phyloP scores from a whole-genome alignment of 805 yeast species.

The Yamadazyma tumulicola region DNA sequence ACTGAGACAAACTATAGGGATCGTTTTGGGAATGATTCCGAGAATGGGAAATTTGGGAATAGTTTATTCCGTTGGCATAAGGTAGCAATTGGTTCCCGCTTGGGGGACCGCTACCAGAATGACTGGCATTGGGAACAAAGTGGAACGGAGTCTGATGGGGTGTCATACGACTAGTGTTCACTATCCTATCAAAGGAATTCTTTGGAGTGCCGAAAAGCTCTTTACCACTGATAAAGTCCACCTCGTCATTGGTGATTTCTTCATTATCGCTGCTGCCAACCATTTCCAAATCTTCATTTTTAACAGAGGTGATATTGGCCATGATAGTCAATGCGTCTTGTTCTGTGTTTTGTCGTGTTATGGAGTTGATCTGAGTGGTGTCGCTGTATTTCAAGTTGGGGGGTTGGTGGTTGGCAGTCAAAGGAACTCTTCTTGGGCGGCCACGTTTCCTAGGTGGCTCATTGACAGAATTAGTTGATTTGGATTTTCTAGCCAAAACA shows the following conservation, averaged over 20 bases:
- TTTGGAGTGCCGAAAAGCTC: slow-evolving; percentile 42
- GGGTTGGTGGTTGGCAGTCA: slow-evolving; percentile 12
- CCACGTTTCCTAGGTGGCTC: slow-evolving; percentile 37
- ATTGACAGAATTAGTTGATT: slow-evolving; percentile 21
- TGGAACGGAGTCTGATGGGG: slow-evolving; percentile 14
- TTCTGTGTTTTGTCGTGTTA: slow-evolving; percentile 37
- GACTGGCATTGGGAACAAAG: slow-evolving; percentile 2
- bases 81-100: slow-evolving; percentile 5
- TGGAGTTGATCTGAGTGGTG: slow-evolving; percentile 30
- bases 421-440: slow-evolving; percentile 31
- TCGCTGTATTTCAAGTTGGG: slow-evolving; percentile 30
- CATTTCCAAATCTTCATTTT: slow-evolving; percentile 35
- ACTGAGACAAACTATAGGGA: slow-evolving; percentile 39
- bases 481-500: slow-evolving; percentile 17
- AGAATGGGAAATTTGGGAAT: slow-evolving; percentile 7
- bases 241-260: slow-evolving; percentile 23
- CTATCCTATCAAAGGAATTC: slow-evolving; percentile 32
- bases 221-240: slow-evolving; percentile 35
- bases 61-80: not conserved
- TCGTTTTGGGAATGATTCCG: slow-evolving; percentile 21
- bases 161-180: slow-evolving; percentile 11
- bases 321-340: slow-evolving; percentile 36
- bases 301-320: slow-evolving; percentile 21
- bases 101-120: not conserved
- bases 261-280: slow-evolving; percentile 29